phyloP scores from a whole-genome alignment of 2,329 filamentous ascomycete species.

The Aspergillus fischeri region DNA sequence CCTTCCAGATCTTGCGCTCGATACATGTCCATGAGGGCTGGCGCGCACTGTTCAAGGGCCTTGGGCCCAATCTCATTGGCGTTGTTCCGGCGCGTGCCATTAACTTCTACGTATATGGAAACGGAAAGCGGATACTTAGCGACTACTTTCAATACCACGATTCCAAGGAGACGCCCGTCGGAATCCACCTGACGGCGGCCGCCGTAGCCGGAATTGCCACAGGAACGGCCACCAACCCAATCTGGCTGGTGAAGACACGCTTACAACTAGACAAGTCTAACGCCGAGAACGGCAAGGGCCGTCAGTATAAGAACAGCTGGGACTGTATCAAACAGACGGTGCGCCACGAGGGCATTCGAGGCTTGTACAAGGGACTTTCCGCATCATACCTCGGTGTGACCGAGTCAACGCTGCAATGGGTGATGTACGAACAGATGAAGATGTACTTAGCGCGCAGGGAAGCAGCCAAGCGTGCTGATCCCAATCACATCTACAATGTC shows the following conservation, averaged over 20 bases:
- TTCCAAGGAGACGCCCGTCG: conserved; percentile 54
- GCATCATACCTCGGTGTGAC: conserved; percentile 88
- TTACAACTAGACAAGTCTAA: conserved; percentile 87
- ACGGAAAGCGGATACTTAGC: conserved; percentile 78
- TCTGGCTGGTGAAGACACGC: conserved; percentile 93
- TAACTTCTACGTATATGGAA: conserved; percentile 92
- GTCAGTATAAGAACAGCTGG: conserved; percentile 80
- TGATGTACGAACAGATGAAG: conserved; percentile 92
- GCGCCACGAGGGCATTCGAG: conserved; percentile 71
- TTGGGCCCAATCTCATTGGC: conserved; percentile 84
- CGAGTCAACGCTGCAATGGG: conserved; percentile 89
- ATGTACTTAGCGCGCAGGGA: conserved; percentile 60
- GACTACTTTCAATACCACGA: conserved; percentile 53
- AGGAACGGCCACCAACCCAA: conserved; percentile 88
- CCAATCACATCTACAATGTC: conserved; percentile 58
- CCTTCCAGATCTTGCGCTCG: conserved; percentile 74
- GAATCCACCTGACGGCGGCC: conserved; percentile 74
- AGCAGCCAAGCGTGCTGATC: conserved; percentile 53
- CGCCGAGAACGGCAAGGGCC: conserved; percentile 54
- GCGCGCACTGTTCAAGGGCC: conserved; percentile 85
- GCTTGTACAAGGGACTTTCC: conserved; percentile 85
- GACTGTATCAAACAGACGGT: conserved; percentile 84
- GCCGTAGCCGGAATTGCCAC: conserved; percentile 77
- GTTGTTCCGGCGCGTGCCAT: conserved; percentile 87
- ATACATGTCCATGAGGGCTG: conserved; percentile 79